A percentile compares a stretch with the other conserved stretches of the same genome.
phyloP scores from a whole-genome alignment of 1,284 basidiomycete species.

The Volvariella volvacea region DNA sequence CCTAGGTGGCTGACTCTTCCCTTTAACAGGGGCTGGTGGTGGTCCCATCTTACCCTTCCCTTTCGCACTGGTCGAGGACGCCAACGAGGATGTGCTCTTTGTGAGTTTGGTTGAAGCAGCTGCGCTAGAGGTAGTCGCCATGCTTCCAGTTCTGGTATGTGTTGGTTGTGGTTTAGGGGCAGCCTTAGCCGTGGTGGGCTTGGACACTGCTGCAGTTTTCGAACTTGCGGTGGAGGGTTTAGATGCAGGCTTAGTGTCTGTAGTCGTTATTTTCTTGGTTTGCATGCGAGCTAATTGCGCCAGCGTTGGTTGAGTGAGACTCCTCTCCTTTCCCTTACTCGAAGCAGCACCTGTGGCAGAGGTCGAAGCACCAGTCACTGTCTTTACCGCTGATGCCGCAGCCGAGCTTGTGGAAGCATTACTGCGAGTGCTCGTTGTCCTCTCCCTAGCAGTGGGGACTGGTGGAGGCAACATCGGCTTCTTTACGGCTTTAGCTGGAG shows the following conservation, averaged over 20 bases:
- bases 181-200: not conserved
- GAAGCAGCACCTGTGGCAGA: conserved; percentile 7
- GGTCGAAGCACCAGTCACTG: conserved; percentile 1
- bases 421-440: conserved; percentile 6
- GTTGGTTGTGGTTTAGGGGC: not conserved
- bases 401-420: conserved; percentile 9
- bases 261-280: not conserved
- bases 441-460: conserved; percentile 4
- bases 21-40: too few relatives aligned
- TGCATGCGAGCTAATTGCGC: conserved; percentile 13
- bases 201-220: not conserved
- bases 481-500: conserved; percentile 1
- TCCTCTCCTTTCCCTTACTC: conserved; percentile 2
- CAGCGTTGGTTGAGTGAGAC: conserved; percentile 16
- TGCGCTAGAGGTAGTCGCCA: too few relatives aligned
- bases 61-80: conserved; percentile 1
- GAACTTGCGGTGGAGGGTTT: too few relatives aligned
- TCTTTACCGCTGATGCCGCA: conserved; percentile 11
- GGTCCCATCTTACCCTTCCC: too few relatives aligned
- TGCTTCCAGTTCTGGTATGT: too few relatives aligned
- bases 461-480: conserved; percentile 7
- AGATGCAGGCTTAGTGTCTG: not conserved
- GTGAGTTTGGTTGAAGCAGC: too few relatives aligned
- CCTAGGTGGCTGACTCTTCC: too few relatives aligned
- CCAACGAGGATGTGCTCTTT: conserved; percentile 2